A percentile compares a stretch with the other conserved stretches of the same genome.
phyloP scores from a whole-genome alignment of 495 filamentous ascomycete genomes.

The Penicillium arizonense region DNA sequence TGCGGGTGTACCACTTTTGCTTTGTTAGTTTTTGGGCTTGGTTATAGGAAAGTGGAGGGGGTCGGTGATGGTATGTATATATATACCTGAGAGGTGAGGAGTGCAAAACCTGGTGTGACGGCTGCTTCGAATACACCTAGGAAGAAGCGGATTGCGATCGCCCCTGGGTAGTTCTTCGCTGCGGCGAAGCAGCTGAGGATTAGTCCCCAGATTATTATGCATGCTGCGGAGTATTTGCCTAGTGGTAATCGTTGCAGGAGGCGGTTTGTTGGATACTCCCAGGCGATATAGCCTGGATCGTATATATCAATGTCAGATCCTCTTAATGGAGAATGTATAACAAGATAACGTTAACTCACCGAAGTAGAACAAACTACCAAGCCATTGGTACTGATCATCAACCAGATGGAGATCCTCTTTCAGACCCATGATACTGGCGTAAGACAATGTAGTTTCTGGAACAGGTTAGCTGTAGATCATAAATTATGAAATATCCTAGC shows the following conservation, averaged over 20 bases:
- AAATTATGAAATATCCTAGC: not conserved
- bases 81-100: constrained; percentile 53
- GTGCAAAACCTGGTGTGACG: constrained; percentile 62
- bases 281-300: constrained; percentile 52
- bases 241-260: constrained; percentile 59
- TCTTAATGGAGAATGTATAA: not conserved
- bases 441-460: constrained; percentile 48
- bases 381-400: constrained; percentile 51
- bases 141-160: constrained; percentile 58
- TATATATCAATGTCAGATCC: constrained; percentile 4
- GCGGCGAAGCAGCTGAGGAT: constrained; percentile 56
- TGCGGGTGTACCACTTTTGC: constrained; percentile 58
- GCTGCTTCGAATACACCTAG: constrained; percentile 61
- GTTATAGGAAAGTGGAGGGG: not conserved
- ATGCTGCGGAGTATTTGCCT: constrained; percentile 57
- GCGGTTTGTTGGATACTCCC: constrained; percentile 62
- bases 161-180: constrained; percentile 42
- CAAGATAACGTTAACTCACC: constrained; percentile 26
- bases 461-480: not conserved
- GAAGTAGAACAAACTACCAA: constrained; percentile 61
- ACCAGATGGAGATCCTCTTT: constrained; percentile 45
- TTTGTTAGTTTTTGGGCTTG: not conserved
- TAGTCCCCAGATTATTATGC: constrained; percentile 59
- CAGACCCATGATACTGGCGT: constrained; percentile 63
- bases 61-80: not conserved